phyloP scores from a whole-genome alignment of 768 basidiomycete species.

The Russula foetens region DNA sequence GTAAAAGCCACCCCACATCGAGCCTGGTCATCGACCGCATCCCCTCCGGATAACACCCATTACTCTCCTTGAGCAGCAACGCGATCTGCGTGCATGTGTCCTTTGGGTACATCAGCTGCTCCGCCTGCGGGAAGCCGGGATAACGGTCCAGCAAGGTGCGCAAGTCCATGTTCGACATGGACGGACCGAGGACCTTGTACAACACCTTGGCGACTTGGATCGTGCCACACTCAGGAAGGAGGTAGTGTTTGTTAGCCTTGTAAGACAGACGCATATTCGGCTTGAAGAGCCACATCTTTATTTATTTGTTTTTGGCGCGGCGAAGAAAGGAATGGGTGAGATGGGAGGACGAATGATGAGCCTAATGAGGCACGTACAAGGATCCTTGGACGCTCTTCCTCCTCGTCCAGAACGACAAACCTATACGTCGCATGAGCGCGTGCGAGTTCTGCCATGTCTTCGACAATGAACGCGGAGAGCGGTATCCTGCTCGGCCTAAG shows the following conservation, averaged over 20 bases:
- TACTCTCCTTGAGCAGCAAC: conserved; percentile 67
- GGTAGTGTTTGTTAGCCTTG: conserved; percentile 42
- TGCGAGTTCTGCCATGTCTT: conserved; percentile 87
- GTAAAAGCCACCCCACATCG: conserved; percentile 71
- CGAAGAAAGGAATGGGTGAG: background rate
- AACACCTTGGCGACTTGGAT: conserved; percentile 76
- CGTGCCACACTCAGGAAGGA: conserved; percentile 53
- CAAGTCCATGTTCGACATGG: conserved; percentile 43
- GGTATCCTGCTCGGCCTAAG: conserved; percentile 41
- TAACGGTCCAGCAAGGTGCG: conserved; percentile 55
- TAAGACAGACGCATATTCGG: conserved; percentile 79
- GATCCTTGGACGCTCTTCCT: conserved; percentile 69
- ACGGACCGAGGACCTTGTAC: conserved; percentile 68
- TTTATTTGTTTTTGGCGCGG: conserved; percentile 2
- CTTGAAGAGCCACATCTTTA: conserved; percentile 91
- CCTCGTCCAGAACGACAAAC: conserved; percentile 83
- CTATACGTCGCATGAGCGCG: conserved; percentile 91
- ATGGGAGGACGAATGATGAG: background rate
- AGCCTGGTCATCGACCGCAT: conserved; percentile 75
- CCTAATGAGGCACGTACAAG: conserved; percentile 47
- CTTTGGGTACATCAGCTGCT: conserved; percentile 78
- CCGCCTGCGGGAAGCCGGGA: conserved; percentile 83
- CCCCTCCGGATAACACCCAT: conserved; percentile 61
- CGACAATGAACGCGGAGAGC: conserved; percentile 81
- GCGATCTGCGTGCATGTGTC: conserved; percentile 67